Base-by-base conservation (phyloP, 768 basidiomycete genomes). In the Boletus barrowsii region DNA sequence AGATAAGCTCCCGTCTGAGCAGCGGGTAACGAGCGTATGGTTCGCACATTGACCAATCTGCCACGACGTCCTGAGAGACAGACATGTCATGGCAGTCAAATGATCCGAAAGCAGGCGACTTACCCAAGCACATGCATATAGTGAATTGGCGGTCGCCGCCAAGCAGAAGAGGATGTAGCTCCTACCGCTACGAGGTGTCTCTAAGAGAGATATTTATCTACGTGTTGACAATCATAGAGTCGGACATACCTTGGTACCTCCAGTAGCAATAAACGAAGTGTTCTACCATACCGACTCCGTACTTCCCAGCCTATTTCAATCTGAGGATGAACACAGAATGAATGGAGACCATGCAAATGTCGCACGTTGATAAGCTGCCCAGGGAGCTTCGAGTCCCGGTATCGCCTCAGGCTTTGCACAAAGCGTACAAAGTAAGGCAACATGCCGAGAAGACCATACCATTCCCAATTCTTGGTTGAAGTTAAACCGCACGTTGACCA, bases 1-100 rank as follows among this genome's bases (percentile, higher is more conserved):
- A 98, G 2, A 90, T 73, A 30, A 96, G 72, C 36, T 95, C 90
- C 4, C 75, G 69, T 17, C 97, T 83, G 3, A 98, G 78, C 37
- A 90, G 73, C n/a, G 73, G 80, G 58, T 88, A 76, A 55, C 62
- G 74, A 8, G 77, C 74, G 53, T 75, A 83, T 5, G 79, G 75
- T 53, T 81, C 77, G 40, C 93, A 73, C 42, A 98, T 66, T 2
- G 89, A 91, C 96, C 96, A 98, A 68, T 98, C 96, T 83, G 95
- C 88, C 9, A 87, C 64, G 32, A 93, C 68, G 63, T 97, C 93
- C 93, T 91, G 58, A 51, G 35, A 39, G n/a, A 51, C 32, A 52
- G 26, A 45, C 33, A 22, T 42, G 36, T 39, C n/a, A 35, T 40
- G 7, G 29, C 26, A 20, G 5, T 44, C n/a, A 10, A 26, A 37